phyloP scores from a whole-genome alignment of 108 stramenopile genomes.

The Nitzschia palea region DNA sequence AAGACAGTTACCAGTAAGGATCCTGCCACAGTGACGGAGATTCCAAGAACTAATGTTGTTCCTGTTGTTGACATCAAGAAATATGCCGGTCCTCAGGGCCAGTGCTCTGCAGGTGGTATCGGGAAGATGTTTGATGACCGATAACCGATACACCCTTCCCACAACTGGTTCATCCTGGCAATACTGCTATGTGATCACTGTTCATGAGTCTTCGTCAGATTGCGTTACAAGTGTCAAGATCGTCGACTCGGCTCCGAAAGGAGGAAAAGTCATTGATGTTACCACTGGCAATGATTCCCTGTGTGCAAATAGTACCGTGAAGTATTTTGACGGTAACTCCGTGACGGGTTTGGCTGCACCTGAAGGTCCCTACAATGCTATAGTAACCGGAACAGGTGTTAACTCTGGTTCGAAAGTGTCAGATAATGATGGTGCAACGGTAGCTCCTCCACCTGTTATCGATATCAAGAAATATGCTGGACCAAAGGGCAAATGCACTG shows the following conservation, averaged over 20 bases:
- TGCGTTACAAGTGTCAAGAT: background rate
- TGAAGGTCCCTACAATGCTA: background rate
- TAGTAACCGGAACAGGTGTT: background rate
- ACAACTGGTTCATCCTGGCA: background rate
- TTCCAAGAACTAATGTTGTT: no score
- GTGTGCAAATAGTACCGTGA: background rate
- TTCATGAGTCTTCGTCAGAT: background rate
- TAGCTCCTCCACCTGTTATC: background rate
- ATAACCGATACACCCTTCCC: background rate
- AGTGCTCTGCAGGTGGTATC: background rate
- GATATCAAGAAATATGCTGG: no score
- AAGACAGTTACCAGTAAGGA: background rate
- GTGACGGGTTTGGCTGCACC: background rate
- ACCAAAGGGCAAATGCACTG: no score
- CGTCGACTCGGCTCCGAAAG: background rate
- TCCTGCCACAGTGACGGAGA: no score
- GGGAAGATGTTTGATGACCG: no score
- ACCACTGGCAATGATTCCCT: background rate
- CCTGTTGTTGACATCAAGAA: background rate
- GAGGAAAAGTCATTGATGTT: background rate
- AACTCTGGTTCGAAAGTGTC: background rate
- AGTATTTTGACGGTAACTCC: background rate
- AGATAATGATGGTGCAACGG: background rate
- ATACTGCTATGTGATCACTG: slow-evolving; percentile 1
- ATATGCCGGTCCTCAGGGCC: background rate